These are phyloP conservation scores for Hymenoscyphus linearis DNA, from an alignment of 2,329 filamentous ascomycete species.

Conservation along the genomic window DNA sequence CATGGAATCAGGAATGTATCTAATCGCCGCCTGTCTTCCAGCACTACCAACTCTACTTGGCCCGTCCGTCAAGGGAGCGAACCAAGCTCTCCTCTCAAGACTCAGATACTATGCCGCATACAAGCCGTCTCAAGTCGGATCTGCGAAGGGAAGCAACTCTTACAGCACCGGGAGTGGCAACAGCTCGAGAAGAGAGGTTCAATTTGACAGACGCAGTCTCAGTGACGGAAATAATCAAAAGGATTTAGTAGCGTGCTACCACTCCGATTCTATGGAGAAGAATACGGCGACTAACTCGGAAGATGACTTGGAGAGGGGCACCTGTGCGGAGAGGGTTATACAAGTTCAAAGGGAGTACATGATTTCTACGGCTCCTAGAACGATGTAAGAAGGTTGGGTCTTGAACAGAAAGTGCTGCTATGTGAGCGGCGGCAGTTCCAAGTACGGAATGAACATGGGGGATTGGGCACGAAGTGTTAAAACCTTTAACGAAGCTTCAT, in stretches of 20 bases:
- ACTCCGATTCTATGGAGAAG: neutral
- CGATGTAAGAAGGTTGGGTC: neutral
- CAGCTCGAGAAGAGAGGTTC: too few relatives aligned
- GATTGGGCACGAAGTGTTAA: too few relatives aligned
- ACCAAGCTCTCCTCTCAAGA: neutral
- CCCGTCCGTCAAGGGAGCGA: neutral
- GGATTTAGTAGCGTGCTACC: neutral
- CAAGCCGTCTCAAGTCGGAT: neutral
- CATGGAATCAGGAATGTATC: conserved; percentile 12
- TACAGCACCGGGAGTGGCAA: neutral
- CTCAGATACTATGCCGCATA: neutral
- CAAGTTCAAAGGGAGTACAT: neutral
- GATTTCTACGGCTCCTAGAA: neutral
- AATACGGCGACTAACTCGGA: neutral
- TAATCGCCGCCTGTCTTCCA: conserved; percentile 12
- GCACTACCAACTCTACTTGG: conserved; percentile 7
- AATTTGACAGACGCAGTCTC: neutral
- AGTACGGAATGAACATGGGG: too few relatives aligned
- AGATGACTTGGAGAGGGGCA: neutral
- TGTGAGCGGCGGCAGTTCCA: too few relatives aligned
- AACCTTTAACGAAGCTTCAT: too few relatives aligned
- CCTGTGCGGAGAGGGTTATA: neutral
- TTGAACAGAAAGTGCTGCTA: too few relatives aligned
- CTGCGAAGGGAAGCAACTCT: neutral
- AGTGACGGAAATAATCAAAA: conserved; percentile 2